Conservation (phyloP, 139 green algal genomes). For the Coelastrella sp. region DNA sequence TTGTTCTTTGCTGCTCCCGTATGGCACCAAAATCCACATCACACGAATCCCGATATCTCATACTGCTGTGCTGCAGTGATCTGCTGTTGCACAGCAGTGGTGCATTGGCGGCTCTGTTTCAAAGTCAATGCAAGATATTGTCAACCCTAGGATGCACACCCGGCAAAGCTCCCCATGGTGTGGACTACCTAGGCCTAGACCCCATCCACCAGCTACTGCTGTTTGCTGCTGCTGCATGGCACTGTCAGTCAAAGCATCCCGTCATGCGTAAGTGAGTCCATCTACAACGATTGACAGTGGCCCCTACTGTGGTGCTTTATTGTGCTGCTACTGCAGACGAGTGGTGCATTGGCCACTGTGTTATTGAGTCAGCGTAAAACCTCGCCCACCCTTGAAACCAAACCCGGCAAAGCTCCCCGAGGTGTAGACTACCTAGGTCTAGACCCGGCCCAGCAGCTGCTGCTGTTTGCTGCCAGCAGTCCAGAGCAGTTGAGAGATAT, state of each 20-base stretch:
- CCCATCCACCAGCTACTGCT: constrained; percentile 44
- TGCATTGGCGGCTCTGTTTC: constrained; percentile 72
- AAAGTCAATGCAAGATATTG: constrained; percentile 65
- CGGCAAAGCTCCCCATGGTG: constrained; percentile 80
- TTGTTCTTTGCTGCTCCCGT: background rate
- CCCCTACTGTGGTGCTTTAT: too few relatives aligned
- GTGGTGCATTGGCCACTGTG: constrained; percentile 69
- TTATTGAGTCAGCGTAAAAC: constrained; percentile 69
- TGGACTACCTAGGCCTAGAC: constrained; percentile 88
- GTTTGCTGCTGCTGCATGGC: constrained; percentile 7
- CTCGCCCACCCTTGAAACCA: constrained; percentile 74
- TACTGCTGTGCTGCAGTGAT: too few relatives aligned
- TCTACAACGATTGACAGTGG: too few relatives aligned
- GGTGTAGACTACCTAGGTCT: constrained; percentile 88
- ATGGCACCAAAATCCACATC: background rate
- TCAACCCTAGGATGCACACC: constrained; percentile 79
- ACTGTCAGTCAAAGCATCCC: background rate
- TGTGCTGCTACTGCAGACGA: constrained; percentile 38
- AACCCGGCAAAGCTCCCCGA: constrained; percentile 82
- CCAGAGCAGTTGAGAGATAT: constrained; percentile 72
- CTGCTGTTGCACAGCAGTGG: constrained; percentile 44
- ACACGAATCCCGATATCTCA: too few relatives aligned
- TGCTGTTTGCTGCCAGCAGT: constrained; percentile 78
- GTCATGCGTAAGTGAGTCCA: background rate
- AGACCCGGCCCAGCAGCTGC: constrained; percentile 60